Evolutionary conservation across 192 early-diverging fungal species (phyloP), one percentile per base, ranked within the genome.

Genomic region (Backusella mclennaniae): DNA sequence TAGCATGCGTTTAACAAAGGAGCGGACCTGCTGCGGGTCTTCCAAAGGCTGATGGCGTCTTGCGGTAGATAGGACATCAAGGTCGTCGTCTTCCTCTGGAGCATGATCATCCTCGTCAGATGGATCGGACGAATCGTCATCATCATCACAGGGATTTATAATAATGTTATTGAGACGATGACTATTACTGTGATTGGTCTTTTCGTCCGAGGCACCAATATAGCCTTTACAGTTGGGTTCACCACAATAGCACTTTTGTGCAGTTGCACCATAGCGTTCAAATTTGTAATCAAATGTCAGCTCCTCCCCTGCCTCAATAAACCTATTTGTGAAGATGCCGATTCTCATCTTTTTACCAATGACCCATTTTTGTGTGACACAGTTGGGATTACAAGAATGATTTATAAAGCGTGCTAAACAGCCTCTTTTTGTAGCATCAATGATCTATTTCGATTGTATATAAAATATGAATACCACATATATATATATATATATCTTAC

Each of bases 241-340:
- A 0, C 95, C 96, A 76, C 98, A 99, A 76, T 90, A 96, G 80
- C 98, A 99, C 15, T 87, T 86, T 82, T 99, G 98, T 0, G 98
- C 96, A 49, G 91, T 88, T 12, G 92, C 88, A 88, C 94, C 95
- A 85, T 89, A 96, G 71, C 96, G 89, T 73, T 98, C 95, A 85
- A 99, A 98, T 80, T 97, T 95, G 87, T 99, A 99, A 83, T 99
- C 98, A 85, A 99, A 99, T 0, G 96, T 98, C 42, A 99, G 78
- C 78, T 99, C 98, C 46, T 94, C 91, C 19, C 94, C 95, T 38
- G 85, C 86, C 35, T 84, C 85, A 14, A 99, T 88, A 29, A 91
- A 85, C 67, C 88, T 87, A 63, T 87, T 87, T 70, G 95, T 90
- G 79, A 99, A 99, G 29, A 99, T 97, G 46, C 98, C 98, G 78